Base-by-base conservation (phyloP, 2,329 filamentous ascomycete species). In the Lomentospora prolificans region DNA sequence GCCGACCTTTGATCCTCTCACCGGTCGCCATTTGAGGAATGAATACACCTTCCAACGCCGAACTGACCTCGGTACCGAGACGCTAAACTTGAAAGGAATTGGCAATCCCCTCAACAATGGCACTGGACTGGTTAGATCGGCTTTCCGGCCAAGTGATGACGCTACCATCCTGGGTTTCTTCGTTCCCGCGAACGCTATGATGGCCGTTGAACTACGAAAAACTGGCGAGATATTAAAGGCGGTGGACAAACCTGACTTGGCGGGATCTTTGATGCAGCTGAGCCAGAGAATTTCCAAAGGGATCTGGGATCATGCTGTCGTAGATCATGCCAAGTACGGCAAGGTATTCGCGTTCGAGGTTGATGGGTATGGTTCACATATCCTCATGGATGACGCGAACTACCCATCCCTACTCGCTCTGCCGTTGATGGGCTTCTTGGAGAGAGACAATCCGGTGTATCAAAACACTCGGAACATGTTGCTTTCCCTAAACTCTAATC, bases 111-210 rank as follows among this genome's bases (percentile, higher is more conserved):
- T 99, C 14, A 91, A 89, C 62, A 79, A 76, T 61, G 89, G 85
- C 17, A 96, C 94, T 0, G 90, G 90, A 0, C 79, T 99, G 1
- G 79, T 97, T 51, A 84, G 94, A 57, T 95, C 89, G 41, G 92
- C 94, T 0, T 99, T 99, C 72, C 82, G 94, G 1, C 94, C 94
- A 3, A 95, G 89, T 60, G 94, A 99, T 64, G 94, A 99, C 68
- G 90, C 94, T 2, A 95, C 90, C 0, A 96, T 94, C 36, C 76
- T 99, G 3, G 91, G 91, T 48, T 99, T 90, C 75, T 89, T 96
- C 67, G 95, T 99, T 61, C 94, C 94, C 0, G 86, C 89, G 36
- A 99, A 99, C 66, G 94, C 94, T 24, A 92, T 95, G 85, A 96
- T 99, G 79, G 85, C 90, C 2, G 88, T 92, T 0, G 90, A 99